These are phyloP conservation scores for Erythrobasidium yunnanense DNA, from an alignment of 768 basidiomycete species.

Conservation along the genomic window DNA sequence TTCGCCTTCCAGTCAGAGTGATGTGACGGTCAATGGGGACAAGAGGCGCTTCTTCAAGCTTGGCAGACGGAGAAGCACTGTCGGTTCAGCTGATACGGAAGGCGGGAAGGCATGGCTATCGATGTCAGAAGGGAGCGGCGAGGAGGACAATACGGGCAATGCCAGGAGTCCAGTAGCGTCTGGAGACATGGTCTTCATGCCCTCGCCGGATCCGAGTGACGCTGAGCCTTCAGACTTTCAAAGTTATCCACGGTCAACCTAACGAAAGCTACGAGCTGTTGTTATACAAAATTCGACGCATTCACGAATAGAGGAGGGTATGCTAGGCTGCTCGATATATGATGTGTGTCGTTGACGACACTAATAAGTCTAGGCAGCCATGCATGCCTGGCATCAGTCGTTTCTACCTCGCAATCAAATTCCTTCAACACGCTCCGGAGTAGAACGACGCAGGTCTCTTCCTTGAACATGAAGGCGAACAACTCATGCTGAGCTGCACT, in stretches of 20 bases:
- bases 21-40: not conserved
- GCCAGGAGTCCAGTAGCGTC: not conserved
- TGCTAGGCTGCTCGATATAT: not conserved
- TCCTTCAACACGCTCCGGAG: not conserved
- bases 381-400: not conserved
- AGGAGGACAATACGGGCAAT: not conserved
- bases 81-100: not conserved
- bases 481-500: too few species aligned
- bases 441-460: not conserved
- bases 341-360: not conserved
- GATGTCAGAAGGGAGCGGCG: conserved; percentile 16
- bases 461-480: too few species aligned
- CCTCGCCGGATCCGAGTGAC: conserved; percentile 23
- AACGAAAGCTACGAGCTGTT: not conserved
- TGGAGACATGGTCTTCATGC: not conserved
- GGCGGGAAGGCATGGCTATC: conserved; percentile 14
- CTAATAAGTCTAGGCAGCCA: not conserved
- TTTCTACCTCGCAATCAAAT: not conserved
- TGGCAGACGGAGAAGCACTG: not conserved
- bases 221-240: conserved; percentile 1
- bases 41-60: not conserved
- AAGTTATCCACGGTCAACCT: not conserved
- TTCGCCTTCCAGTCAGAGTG: too few species aligned
- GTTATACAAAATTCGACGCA: not conserved
- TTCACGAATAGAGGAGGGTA: not conserved